These are phyloP conservation scores for Pseudonectria buxi DNA, from an alignment of 2,329 filamentous ascomycete species.

Conservation along the genomic window DNA sequence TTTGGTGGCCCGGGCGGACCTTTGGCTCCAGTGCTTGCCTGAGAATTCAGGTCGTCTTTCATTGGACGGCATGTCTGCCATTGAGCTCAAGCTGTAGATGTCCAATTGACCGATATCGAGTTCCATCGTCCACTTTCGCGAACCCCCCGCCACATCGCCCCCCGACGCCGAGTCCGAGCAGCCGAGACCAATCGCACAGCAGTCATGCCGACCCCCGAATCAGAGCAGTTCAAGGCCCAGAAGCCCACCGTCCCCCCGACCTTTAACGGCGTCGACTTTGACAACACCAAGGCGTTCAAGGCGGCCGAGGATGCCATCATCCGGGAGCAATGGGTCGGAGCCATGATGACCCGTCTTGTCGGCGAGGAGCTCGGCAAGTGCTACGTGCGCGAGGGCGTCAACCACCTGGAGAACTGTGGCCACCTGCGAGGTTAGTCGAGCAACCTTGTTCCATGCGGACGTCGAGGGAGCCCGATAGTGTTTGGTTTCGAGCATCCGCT, in stretches of 20 bases:
- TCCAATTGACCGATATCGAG: constrained; percentile 20
- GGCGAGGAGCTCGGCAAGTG: constrained; percentile 80
- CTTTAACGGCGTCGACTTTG: constrained; percentile 82
- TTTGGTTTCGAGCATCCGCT: constrained; percentile 6
- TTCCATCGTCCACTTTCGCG: constrained; percentile 10
- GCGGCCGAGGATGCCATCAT: constrained; percentile 76
- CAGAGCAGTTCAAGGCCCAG: constrained; percentile 71
- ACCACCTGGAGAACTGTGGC: constrained; percentile 84
- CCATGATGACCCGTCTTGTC: constrained; percentile 82
- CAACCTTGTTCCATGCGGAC: constrained; percentile 3
- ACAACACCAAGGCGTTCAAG: constrained; percentile 75
- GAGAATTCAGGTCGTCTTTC: constrained; percentile 21
- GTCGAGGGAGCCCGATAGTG: constrained; percentile 1
- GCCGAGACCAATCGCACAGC: constrained; percentile 8
- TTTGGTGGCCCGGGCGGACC: constrained; percentile 14
- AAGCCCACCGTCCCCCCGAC: constrained; percentile 77
- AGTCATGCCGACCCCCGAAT: constrained; percentile 77
- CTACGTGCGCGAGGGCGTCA: constrained; percentile 77
- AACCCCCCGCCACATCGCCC: constrained; percentile 11
- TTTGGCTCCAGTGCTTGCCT: constrained; percentile 24
- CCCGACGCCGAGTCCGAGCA: constrained; percentile 7
- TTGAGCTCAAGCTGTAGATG: constrained; percentile 23
- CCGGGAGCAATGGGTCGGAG: constrained; percentile 80
- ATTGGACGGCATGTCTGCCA: constrained; percentile 18
- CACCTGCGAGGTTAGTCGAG: constrained; percentile 64